These are phyloP conservation scores for Cryphonectria naterciae DNA, from an alignment of 2,329 filamentous ascomycete genomes.

Conservation along the genomic window DNA sequence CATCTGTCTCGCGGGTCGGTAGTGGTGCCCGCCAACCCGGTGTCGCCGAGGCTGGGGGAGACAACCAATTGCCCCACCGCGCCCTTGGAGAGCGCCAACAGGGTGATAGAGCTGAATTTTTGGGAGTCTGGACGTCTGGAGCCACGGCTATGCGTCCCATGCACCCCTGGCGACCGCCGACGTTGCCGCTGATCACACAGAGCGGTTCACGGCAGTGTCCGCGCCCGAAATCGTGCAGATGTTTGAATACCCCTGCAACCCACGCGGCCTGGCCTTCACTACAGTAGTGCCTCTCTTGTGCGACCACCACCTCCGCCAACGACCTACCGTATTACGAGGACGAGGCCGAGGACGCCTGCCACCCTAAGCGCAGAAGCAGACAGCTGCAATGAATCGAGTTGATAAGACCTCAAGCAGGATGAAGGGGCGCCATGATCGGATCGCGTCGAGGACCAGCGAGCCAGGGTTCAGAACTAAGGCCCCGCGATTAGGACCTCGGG, in stretches of 20 bases:
- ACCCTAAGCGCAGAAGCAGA: not conserved
- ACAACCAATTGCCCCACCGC: not conserved
- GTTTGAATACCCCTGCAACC: conserved; percentile 26
- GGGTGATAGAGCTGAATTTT: conserved; percentile 2
- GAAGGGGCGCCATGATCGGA: no score
- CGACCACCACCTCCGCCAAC: not conserved
- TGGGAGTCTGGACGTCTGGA: not conserved
- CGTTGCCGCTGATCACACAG: conserved; percentile 25
- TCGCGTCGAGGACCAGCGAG: not conserved
- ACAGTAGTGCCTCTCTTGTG: conserved; percentile 6
- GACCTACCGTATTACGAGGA: not conserved
- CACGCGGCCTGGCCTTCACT: conserved; percentile 12
- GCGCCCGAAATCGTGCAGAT: conserved; percentile 26
- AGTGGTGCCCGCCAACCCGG: not conserved
- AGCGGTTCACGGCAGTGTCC: conserved; percentile 28
- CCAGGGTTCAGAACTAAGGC: not conserved
- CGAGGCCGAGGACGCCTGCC: not conserved
- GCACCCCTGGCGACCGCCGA: conserved; percentile 23
- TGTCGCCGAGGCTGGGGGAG: conserved; percentile 2
- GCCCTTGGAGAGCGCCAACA: not conserved
- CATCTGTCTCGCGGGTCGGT: not conserved
- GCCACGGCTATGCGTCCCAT: not conserved
- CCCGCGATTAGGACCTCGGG: conserved; percentile 6
- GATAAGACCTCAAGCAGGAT: no score
- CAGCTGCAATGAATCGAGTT: not conserved